Conservation (phyloP, 441 rosid genomes). For the Pelargonium cotyledonis region DNA sequence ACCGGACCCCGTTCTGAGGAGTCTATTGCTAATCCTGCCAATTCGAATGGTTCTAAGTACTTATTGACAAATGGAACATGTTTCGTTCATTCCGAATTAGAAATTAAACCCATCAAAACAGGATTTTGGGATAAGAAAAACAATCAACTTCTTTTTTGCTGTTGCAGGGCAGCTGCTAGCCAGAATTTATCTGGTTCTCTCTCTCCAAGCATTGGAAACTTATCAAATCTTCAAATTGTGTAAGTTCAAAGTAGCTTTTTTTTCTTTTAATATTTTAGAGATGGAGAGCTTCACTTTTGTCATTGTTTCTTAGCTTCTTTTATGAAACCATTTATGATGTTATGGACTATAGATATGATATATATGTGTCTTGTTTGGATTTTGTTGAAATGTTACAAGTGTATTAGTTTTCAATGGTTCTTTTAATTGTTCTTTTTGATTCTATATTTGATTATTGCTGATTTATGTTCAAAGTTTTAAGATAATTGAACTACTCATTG, state of each 20-base stretch:
- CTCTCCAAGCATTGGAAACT: slow-evolving; percentile 89
- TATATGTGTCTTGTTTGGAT: too few relatives aligned
- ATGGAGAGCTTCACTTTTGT: slow-evolving; percentile 1
- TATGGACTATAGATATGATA: slow-evolving; percentile 11
- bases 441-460: too few relatives aligned
- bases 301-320: neutral
- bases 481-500: too few relatives aligned
- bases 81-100: too few relatives aligned
- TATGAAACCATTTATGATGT: slow-evolving; percentile 6
- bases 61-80: neutral
- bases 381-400: too few relatives aligned
- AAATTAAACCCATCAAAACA: neutral
- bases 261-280: neutral
- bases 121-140: neutral
- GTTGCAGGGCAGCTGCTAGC: slow-evolving; percentile 83
- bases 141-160: slow-evolving; percentile 9
- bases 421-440: too few relatives aligned
- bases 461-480: too few relatives aligned
- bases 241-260: slow-evolving; percentile 29
- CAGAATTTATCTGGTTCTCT: slow-evolving; percentile 90
- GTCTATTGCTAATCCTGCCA: slow-evolving; percentile 59
- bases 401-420: too few relatives aligned
- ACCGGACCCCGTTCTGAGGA: slow-evolving; percentile 72
- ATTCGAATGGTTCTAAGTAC: slow-evolving; percentile 65
- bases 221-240: slow-evolving; percentile 90